Evolutionary conservation across 306 rosid species (phyloP).

Genomic region (Benincasa hispida): DNA sequence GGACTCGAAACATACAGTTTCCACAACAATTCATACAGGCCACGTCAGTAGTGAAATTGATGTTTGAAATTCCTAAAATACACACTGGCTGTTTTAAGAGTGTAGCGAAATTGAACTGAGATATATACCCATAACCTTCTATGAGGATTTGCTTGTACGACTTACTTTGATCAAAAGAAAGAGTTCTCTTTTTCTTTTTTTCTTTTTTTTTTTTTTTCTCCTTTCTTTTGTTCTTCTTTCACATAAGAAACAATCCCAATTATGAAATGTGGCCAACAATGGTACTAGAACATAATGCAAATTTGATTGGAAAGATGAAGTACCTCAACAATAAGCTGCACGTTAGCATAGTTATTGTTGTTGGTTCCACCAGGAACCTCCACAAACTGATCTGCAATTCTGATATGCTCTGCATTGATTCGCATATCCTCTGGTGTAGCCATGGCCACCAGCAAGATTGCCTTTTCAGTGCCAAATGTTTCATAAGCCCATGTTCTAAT

Average conservation of each 20-base stretch:
- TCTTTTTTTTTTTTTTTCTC: not conserved
- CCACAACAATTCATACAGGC: not conserved
- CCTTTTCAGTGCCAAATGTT: slow-evolving; percentile 90
- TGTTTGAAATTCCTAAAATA: not conserved
- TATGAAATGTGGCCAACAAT: not conserved
- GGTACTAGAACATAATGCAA: not conserved
- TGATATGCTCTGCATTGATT: slow-evolving; percentile 99
- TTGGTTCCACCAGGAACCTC: slow-evolving; percentile 99
- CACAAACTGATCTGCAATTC: slow-evolving; percentile 97
- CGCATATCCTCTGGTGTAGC: slow-evolving; percentile 99
- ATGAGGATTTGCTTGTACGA: not conserved
- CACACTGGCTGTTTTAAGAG: not conserved
- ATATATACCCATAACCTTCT: not conserved
- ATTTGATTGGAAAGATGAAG: slow-evolving; percentile 13
- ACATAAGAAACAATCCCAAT: not conserved
- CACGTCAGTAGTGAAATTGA: not conserved
- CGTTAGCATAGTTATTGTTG: slow-evolving; percentile 97
- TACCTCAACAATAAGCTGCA: slow-evolving; percentile 95
- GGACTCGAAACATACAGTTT: not conserved
- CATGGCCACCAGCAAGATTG: slow-evolving; percentile 96
- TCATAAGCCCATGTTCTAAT: slow-evolving; percentile 95
- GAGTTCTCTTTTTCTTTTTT: not conserved
- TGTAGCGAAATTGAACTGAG: not conserved
- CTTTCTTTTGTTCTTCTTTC: not conserved
- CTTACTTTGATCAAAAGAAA: not conserved